A percentile compares a stretch with the other conserved stretches of the same genome.
phyloP scores from a whole-genome alignment of 2,329 filamentous ascomycete genomes.

The Furcasterigmium sp. region DNA sequence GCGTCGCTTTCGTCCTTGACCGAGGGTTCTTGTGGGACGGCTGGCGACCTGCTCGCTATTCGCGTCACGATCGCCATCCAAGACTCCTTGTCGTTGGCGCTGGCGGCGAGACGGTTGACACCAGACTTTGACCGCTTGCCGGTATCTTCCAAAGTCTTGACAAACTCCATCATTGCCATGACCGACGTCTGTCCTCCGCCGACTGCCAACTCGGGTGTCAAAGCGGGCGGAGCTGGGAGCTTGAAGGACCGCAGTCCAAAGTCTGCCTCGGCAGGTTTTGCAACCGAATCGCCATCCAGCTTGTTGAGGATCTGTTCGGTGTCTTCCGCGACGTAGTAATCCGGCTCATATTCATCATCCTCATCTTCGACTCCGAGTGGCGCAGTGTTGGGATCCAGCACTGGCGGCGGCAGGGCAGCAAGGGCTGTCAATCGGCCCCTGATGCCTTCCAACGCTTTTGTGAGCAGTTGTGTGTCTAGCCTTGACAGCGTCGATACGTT shows the following conservation, averaged over 20 bases:
- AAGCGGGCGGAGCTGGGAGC: constrained; percentile 68
- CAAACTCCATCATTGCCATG: constrained; percentile 70
- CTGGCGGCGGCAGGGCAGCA: constrained; percentile 36
- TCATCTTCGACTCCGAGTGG: constrained; percentile 70
- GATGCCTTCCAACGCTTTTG: constrained; percentile 66
- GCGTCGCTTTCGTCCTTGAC: constrained; percentile 53
- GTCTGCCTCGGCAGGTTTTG: constrained; percentile 42
- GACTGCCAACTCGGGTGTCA: constrained; percentile 67
- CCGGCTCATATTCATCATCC: constrained; percentile 83
- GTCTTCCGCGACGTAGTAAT: constrained; percentile 73
- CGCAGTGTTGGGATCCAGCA: constrained; percentile 52
- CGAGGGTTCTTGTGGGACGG: constrained; percentile 57
- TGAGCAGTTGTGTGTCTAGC: constrained; percentile 63
- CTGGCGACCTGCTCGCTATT: constrained; percentile 72
- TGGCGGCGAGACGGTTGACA: constrained; percentile 79
- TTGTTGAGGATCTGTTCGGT: constrained; percentile 74
- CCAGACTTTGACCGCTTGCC: constrained; percentile 62
- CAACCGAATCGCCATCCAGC: constrained; percentile 53
- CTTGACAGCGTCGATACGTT: constrained; percentile 72
- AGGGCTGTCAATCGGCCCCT: constrained; percentile 43
- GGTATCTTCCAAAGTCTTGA: constrained; percentile 66
- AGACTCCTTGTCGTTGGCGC: constrained; percentile 77
- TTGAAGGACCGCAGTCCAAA: constrained; percentile 73
- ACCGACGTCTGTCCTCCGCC: constrained; percentile 71
- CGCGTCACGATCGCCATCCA: constrained; percentile 88